Base-by-base conservation (phyloP, 2,329 filamentous ascomycete genomes). In the Aspergillus sp. region DNA sequence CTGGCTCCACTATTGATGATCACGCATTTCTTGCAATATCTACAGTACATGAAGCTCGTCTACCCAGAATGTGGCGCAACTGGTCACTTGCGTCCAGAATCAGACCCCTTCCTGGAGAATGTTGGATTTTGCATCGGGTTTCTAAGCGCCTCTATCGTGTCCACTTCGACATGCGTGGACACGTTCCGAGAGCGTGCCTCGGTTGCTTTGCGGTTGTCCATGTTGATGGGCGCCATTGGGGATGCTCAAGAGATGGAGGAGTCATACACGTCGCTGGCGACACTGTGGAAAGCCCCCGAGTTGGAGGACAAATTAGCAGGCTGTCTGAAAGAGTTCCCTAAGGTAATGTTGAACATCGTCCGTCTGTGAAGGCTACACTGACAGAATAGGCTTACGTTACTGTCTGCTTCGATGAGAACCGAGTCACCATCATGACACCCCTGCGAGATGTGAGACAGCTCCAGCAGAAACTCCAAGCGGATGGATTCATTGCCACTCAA, bases 101-200 rank as follows among this genome's bases (percentile, higher is more conserved):
- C 7, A 43, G 38, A 7, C 13, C 51, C 6, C 43, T 16, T 55
- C 0, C 51, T 55, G 20, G 59, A 59, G 14, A 50, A 54, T 8
- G 55, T 55, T 2, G 59, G 59, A 1, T 60, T 60, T 17, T 60
- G 57, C 32, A 59, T 60, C 43, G 59, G 59, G 9, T 54, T 60
- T 30, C 26, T 60, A 7, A 55, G 59, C 26, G 57, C 55, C 2
- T 49, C 50, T 2, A 55, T 58, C 11, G 57, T 47, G 7, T 52
- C 55, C 9, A 49, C 33, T 3, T 46, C 53, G 4, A 35, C 22
- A 10, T 41, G 16, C 5, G 17, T 19, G 13, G 51, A 48, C 6
- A 19, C 46, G 4, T 17, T 60, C 4, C 36, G 32, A 5, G 26
- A 36, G 16, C 52, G 54, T 44, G 57, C 45, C 1, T 51, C 49